Base-by-base conservation (phyloP, 345 rosid species). In the Populus ilicifolia region DNA sequence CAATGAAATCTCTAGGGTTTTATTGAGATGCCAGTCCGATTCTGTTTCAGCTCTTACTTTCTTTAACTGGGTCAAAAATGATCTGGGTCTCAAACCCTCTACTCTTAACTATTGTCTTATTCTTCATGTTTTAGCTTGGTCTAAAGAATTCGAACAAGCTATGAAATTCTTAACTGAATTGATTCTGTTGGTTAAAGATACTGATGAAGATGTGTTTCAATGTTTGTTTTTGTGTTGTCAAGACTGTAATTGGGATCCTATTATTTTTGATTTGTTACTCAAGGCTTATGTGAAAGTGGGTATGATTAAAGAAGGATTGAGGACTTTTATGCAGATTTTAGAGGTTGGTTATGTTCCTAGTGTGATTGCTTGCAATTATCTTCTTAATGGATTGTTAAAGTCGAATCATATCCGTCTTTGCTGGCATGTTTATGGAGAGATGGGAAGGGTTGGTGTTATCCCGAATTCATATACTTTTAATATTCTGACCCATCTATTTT, bases 401-500 rank as follows among this genome's bases (percentile, higher is more conserved):
- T 18, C 85, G 79, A 89, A 92, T 63, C 75, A 59, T 48, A 59
- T 83, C 71, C 83, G 82, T 44, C 80, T 80, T 66, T 95, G 98
- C 80, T 95, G 98, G 99, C 63, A 75, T 73, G 89, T 95, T 73
- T 92, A 95, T 77, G 81, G 79, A 52, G 88, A 80, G 65, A 95
- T 95, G 99, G 84, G 84, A 61, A 82, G 82, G 83, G 77, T 85
- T 5, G 91, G 94, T 48, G 83, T 93, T 75, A 86, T 35, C 59
- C 88, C 93, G 12, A 95, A 93, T 73, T 73, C 90, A 0, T 79
- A 87, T 73, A 95, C 97, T 0, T 93, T 93, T 75, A 95, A 95
- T 81, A 89, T 93, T n/a, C 80, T 95, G 78, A 93, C 92, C 23
- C 85, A 86, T 83, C 89, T 80, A 73, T 87, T 93, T 69, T 93